A percentile compares a stretch with the other conserved stretches of the same genome.
Evolutionary conservation across 768 basidiomycete species (phyloP).

Genomic region (Scleroderma citrinum): DNA sequence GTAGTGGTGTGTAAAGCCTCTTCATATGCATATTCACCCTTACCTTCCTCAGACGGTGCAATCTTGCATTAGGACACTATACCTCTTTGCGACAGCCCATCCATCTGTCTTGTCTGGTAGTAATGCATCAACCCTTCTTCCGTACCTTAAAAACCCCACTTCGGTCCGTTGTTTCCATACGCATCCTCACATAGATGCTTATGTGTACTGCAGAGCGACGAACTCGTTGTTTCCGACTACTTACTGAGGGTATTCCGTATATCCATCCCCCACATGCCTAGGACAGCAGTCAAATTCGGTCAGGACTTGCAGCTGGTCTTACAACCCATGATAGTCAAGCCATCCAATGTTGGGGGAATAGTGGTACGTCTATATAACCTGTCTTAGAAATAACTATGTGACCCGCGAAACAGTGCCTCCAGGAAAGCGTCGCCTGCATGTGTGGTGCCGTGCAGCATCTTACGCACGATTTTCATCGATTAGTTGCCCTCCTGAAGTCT

Average conservation of each 20-base stretch:
- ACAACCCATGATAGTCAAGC: constrained; percentile 90
- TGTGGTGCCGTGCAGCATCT: constrained; percentile 79
- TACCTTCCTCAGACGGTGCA: constrained; percentile 55
- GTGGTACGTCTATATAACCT: constrained; percentile 39
- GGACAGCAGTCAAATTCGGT: constrained; percentile 84
- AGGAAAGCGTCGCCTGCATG: constrained; percentile 91
- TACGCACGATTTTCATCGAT: constrained; percentile 77
- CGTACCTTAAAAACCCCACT: constrained; percentile 81
- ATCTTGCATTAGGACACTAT: constrained; percentile 81
- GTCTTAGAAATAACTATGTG: neutral
- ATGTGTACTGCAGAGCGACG: constrained; percentile 54
- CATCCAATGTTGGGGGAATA: constrained; percentile 60
- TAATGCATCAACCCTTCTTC: constrained; percentile 80
- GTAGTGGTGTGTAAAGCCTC: constrained; percentile 20
- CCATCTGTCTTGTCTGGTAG: constrained; percentile 78
- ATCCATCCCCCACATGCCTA: constrained; percentile 84
- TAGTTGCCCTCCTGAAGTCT: constrained; percentile 77
- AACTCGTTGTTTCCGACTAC: constrained; percentile 78
- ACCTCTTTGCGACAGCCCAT: constrained; percentile 76
- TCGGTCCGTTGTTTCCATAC: constrained; percentile 43
- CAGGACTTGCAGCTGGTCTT: constrained; percentile 75
- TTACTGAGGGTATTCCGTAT: constrained; percentile 83
- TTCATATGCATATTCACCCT: neutral
- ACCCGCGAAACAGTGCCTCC: constrained; percentile 52
- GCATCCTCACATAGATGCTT: constrained; percentile 3